These are phyloP conservation scores for Arthrinium puccinioides DNA, from an alignment of 2,329 filamentous ascomycete species.

Conservation along the genomic window DNA sequence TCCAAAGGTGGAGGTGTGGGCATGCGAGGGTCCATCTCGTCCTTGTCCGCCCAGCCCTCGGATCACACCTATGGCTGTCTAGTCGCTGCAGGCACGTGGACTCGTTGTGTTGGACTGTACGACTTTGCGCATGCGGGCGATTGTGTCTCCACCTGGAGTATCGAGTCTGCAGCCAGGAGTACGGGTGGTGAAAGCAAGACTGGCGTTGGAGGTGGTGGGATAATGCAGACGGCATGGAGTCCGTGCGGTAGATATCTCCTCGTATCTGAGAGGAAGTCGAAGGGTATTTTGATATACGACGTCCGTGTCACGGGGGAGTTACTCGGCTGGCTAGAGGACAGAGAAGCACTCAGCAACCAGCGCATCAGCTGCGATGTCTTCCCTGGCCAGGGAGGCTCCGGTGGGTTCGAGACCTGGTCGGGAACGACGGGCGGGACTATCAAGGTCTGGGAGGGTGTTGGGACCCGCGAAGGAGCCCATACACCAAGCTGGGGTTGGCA, in stretches of 20 bases:
- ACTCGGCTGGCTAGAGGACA: slow-evolving; percentile 45
- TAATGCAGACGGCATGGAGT: slow-evolving; percentile 54
- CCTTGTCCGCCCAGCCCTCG: slow-evolving; percentile 39
- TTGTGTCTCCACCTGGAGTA: slow-evolving; percentile 50
- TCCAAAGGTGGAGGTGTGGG: slow-evolving; percentile 55
- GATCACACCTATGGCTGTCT: slow-evolving; percentile 28
- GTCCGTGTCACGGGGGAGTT: slow-evolving; percentile 51
- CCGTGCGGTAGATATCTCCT: slow-evolving; percentile 55
- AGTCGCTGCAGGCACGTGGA: slow-evolving; percentile 57
- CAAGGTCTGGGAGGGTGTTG: slow-evolving; percentile 52
- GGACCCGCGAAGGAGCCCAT: slow-evolving; percentile 34
- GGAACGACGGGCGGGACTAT: slow-evolving; percentile 47
- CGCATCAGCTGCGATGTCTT: slow-evolving; percentile 50
- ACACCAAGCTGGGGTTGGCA: slow-evolving; percentile 44
- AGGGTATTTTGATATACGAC: slow-evolving; percentile 54
- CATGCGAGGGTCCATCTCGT: slow-evolving; percentile 55
- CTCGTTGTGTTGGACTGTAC: slow-evolving; percentile 54
- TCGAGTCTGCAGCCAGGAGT: slow-evolving; percentile 43
- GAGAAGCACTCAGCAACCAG: slow-evolving; percentile 46
- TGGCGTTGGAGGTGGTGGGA: slow-evolving; percentile 52
- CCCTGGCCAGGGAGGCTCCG: slow-evolving; percentile 23
- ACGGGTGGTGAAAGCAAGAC: slow-evolving; percentile 5
- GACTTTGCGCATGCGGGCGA: slow-evolving; percentile 48
- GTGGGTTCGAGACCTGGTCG: slow-evolving; percentile 56
- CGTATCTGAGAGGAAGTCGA: slow-evolving; percentile 52